phyloP scores from a whole-genome alignment of 1,284 basidiomycete species.

The Pseudozyma thailandica region DNA sequence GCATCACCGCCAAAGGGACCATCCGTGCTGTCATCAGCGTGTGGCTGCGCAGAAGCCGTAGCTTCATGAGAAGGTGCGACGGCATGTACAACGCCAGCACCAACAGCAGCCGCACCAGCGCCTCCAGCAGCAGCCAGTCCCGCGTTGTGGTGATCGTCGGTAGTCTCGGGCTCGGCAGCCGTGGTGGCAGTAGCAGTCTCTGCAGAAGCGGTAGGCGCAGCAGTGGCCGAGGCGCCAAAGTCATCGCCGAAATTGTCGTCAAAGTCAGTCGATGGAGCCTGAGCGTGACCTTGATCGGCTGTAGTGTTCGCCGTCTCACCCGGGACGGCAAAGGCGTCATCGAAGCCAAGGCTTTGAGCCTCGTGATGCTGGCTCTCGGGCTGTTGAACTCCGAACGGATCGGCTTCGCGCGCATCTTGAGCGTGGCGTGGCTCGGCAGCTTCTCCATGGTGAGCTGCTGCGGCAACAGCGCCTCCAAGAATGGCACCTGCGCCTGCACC shows the following conservation, averaged over 20 bases:
- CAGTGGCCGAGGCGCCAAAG: slow-evolving; percentile 45
- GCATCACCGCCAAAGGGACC: slow-evolving; percentile 26
- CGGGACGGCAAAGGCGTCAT: slow-evolving; percentile 76
- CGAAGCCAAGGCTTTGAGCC: slow-evolving; percentile 33
- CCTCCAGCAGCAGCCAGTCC: slow-evolving; percentile 23
- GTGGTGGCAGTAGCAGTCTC: slow-evolving; percentile 3
- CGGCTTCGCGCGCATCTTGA: slow-evolving; percentile 17
- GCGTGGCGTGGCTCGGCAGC: background rate
- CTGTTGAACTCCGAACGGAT: slow-evolving; percentile 56
- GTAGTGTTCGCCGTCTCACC: slow-evolving; percentile 54
- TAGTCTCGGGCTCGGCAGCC: slow-evolving; percentile 64
- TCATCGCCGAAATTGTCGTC: slow-evolving; percentile 66
- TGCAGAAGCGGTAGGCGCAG: slow-evolving; percentile 9
- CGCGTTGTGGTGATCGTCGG: slow-evolving; percentile 20
- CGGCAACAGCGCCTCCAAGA: slow-evolving; percentile 61
- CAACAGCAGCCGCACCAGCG: slow-evolving; percentile 16
- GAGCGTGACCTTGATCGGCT: slow-evolving; percentile 34
- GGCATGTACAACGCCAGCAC: slow-evolving; percentile 15
- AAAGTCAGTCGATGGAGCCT: slow-evolving; percentile 26
- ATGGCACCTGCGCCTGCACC: slow-evolving; percentile 62
- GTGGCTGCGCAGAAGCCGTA: slow-evolving; percentile 1
- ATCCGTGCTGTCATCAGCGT: slow-evolving; percentile 22
- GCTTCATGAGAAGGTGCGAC: slow-evolving; percentile 13
- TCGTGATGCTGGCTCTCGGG: slow-evolving; percentile 11
- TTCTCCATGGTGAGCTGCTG: slow-evolving; percentile 38